Percentiles rank a stretch among this genome's conserved stretches.
Conservation (phyloP, 768 basidiomycete species). For the Piloderma croceum region DNA sequence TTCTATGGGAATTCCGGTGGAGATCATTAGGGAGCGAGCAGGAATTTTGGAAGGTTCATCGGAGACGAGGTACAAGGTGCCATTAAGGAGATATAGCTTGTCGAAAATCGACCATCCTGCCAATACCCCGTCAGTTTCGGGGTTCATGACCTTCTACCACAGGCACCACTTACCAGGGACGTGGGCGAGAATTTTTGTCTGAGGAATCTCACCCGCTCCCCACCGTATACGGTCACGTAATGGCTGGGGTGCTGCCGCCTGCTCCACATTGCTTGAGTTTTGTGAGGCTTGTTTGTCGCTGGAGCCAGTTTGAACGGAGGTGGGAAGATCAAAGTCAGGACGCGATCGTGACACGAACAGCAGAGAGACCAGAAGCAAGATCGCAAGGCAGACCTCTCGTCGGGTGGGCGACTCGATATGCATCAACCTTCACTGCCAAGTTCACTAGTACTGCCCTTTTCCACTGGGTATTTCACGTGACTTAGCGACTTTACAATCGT, state of each 20-base stretch:
- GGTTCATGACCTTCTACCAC: constrained; percentile 11
- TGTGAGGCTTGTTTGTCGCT: constrained; percentile 6
- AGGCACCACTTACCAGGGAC: constrained; percentile 52
- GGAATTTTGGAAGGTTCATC: constrained; percentile 66
- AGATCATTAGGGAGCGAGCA: constrained; percentile 60
- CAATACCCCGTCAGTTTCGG: constrained; percentile 3
- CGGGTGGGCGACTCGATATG: constrained; percentile 42
- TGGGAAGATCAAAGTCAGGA: constrained; percentile 4
- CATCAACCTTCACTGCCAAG: no score
- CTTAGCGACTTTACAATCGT: no score
- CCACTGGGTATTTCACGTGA: no score
- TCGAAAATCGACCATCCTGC: constrained; percentile 90
- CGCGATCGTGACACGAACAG: constrained; percentile 36
- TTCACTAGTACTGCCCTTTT: no score
- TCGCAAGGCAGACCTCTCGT: constrained; percentile 50
- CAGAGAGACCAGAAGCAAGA: constrained; percentile 42
- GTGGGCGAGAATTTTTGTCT: constrained; percentile 69
- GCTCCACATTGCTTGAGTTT: constrained; percentile 9
- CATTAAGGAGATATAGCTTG: constrained; percentile 74
- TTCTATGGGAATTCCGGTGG: constrained; percentile 55
- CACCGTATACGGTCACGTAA: constrained; percentile 34
- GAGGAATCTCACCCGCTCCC: constrained; percentile 36
- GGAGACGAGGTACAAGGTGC: constrained; percentile 77
- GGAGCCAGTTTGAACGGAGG: constrained; percentile 9
- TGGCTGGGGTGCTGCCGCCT: constrained; percentile 5